Percentiles rank a stretch among this genome's conserved stretches.
phyloP scores from a whole-genome alignment of 169 alveolate genomes.

The Theileria sp. region DNA sequence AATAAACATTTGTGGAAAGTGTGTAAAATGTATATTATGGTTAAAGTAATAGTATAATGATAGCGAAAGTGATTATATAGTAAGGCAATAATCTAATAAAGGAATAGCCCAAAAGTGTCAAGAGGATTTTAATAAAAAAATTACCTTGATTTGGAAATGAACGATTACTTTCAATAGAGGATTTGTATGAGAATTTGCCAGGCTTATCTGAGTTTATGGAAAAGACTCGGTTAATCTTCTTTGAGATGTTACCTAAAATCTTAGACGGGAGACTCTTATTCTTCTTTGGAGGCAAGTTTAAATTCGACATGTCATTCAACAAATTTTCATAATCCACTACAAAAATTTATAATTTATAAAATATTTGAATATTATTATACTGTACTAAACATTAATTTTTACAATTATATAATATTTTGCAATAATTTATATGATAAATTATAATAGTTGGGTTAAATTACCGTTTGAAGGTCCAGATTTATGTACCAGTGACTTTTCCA shows the following conservation, averaged over 20 bases:
- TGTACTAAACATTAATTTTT: not conserved
- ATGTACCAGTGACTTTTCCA: slow-evolving; percentile 5
- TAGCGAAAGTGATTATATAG: too few relatives aligned
- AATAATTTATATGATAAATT: too few relatives aligned
- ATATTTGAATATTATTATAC: not conserved
- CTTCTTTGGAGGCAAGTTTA: slow-evolving; percentile 14
- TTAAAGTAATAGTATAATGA: too few relatives aligned
- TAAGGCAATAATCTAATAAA: too few relatives aligned
- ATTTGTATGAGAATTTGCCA: not conserved
- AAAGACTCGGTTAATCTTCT: slow-evolving; percentile 5
- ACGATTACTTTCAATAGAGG: not conserved
- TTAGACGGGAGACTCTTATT: slow-evolving; percentile 11
- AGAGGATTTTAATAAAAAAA: not conserved
- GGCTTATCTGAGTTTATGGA: slow-evolving; percentile 13
- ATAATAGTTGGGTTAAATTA: not conserved
- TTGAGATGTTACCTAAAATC: slow-evolving; percentile 3
- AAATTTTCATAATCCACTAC: slow-evolving; percentile 1
- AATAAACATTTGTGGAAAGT: not conserved
- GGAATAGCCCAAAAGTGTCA: not conserved
- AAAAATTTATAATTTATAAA: not conserved
- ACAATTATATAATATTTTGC: too few relatives aligned
- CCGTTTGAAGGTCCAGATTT: not conserved
- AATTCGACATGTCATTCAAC: slow-evolving; percentile 10
- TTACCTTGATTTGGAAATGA: slow-evolving; percentile 6
- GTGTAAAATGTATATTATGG: not conserved